phyloP scores from a whole-genome alignment of 2,329 filamentous ascomycete genomes.

The Periconia sp. region DNA sequence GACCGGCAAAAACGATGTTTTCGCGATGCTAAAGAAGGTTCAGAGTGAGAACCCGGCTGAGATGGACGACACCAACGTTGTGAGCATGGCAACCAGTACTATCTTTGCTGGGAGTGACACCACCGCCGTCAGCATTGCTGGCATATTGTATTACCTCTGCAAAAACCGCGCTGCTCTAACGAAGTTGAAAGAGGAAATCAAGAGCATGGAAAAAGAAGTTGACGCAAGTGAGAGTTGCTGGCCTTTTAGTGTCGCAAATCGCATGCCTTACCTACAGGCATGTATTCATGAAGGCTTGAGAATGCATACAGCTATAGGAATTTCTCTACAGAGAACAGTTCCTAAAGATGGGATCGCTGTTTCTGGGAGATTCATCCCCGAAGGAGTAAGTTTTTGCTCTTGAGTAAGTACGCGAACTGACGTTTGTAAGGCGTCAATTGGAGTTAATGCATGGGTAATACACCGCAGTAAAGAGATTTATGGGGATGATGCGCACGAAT shows the following conservation, averaged over 20 bases:
- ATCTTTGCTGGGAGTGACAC: no score
- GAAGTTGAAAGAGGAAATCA: neutral
- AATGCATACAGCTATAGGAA: conserved; percentile 9
- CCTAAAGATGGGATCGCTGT: no score
- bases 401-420: no score
- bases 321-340: no score
- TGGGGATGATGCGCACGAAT: conserved; percentile 7
- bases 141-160: no score
- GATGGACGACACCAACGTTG: conserved; percentile 35
- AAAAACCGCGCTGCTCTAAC: neutral
- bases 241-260: conserved; percentile 17
- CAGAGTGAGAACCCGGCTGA: conserved; percentile 37
- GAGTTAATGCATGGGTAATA: conserved; percentile 6
- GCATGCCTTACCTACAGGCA: conserved; percentile 38
- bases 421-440: no score
- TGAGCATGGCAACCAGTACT: conserved; percentile 33
- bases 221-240: neutral
- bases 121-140: no score
- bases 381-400: no score
- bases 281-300: conserved; percentile 13
- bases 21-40: conserved; percentile 37
- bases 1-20: conserved; percentile 30
- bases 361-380: no score
- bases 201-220: no score
- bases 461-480: conserved; percentile 7